Evolutionary conservation across 495 filamentous ascomycete genomes (phyloP), one percentile per base, ranked within the genome.

Genomic region (Pyrenula massariospora): DNA sequence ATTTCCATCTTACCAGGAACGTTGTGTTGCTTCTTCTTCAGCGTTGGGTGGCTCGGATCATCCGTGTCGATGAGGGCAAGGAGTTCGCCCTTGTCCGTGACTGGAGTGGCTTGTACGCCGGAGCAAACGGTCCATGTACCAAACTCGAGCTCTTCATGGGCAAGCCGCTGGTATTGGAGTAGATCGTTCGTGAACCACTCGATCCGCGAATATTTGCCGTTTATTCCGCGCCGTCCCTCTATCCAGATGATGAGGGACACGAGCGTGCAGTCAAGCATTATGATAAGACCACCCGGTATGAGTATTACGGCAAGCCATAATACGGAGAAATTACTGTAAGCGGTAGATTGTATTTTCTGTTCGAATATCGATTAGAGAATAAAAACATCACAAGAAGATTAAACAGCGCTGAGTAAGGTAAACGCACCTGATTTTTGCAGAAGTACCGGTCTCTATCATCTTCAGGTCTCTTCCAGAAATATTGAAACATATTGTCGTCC

Each of bases 331-430:
- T 56, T 58, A 11, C 12, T 52, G 21, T 60, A 53, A 25, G 19
- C 54, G 3, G 61, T 50, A 22, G 25, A 58, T 15, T 36, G 42
- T 15, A 63, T 60, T 57, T 60, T 63, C 61, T 63, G 47, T 8
- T 10, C 24, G 10, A 48, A 42, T 42, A 15, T 42, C 31, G 31
- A 15, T 42, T 15, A 42, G 31, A 42, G 15, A 42, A 42, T 5
- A 42, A 8, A 42, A 15, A 42, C 15, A 42, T 15, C 31, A 5
- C 31, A 15, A 42, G 31, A 5, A 15, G 15, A 42, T 15, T 42
- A 42, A 15, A 8, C 31, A 42, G 31, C 5, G 31, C 8, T 5
- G 8, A 8, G 31, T 15, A 5, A 42, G 31, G 5, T 42, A 15
- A 15, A 42, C 31, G 15, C 15, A 42, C 31, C 31, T 42, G 31